These are phyloP conservation scores for Ilex aquifolium DNA, from an alignment of 257 asterid genomes.

Conservation along the genomic window DNA sequence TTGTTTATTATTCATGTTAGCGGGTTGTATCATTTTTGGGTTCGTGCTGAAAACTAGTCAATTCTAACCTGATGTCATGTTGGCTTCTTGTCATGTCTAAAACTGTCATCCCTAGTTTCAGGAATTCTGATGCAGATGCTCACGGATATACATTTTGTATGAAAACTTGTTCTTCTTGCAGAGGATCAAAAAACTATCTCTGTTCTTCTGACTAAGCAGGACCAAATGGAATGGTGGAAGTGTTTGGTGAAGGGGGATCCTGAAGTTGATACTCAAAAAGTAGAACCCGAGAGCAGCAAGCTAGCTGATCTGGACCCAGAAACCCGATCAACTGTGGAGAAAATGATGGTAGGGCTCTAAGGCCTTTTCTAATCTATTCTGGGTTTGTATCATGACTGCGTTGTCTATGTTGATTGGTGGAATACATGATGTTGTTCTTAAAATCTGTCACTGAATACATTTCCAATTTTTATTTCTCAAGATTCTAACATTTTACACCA, in stretches of 20 bases:
- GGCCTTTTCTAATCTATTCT: not conserved
- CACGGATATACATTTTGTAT: not conserved
- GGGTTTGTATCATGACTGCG: no score
- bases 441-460: not conserved
- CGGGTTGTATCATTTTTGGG: no score
- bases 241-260: slow-evolving; percentile 82
- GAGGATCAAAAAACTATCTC: slow-evolving; percentile 78
- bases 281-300: slow-evolving; percentile 76
- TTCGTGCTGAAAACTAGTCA: not conserved
- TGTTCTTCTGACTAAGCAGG: slow-evolving; percentile 66
- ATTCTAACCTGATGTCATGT: no score
- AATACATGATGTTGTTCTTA: no score
- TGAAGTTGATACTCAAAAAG: slow-evolving; percentile 74
- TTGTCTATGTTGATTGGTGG: no score
- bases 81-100: no score
- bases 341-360: slow-evolving; percentile 64
- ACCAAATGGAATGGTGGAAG: slow-evolving; percentile 97
- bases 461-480: not conserved
- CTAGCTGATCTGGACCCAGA: slow-evolving; percentile 77
- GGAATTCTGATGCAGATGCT: not conserved
- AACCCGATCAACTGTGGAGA: slow-evolving; percentile 75
- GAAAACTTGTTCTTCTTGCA: slow-evolving; percentile 20
- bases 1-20: no score
- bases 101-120: not conserved
- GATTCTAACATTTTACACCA: no score